phyloP scores from a whole-genome alignment of 108 stramenopile genomes.

The Conticribra guillardii region DNA sequence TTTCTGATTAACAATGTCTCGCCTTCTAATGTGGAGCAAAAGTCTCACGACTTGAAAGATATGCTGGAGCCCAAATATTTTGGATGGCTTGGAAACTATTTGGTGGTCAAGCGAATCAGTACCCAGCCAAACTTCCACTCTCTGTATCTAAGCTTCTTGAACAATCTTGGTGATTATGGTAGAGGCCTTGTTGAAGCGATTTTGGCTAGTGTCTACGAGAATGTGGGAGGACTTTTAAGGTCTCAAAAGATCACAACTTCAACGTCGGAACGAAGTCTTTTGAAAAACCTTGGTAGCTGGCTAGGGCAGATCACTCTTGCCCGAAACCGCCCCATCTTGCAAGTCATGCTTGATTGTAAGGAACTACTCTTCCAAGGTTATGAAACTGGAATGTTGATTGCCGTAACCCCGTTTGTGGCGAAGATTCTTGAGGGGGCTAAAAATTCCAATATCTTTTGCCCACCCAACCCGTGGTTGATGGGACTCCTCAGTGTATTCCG shows the following conservation, averaged over 20 bases:
- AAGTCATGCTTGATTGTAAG: constrained; percentile 97
- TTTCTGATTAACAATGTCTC: constrained; percentile 98
- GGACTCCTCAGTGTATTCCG: constrained; percentile 93
- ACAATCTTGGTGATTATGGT: constrained; percentile 92
- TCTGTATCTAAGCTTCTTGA: constrained; percentile 92
- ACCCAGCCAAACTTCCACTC: constrained; percentile 98
- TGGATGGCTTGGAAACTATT: constrained; percentile 97
- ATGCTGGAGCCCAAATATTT: constrained; percentile 87
- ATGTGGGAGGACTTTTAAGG: constrained; percentile 92
- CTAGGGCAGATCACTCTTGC: constrained; percentile 98
- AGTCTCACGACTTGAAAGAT: constrained; percentile 89
- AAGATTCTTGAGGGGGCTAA: constrained; percentile 98
- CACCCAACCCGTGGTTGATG: constrained; percentile 99
- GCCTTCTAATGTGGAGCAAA: constrained; percentile 89
- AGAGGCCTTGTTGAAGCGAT: constrained; percentile 91
- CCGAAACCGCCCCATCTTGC: constrained; percentile 95
- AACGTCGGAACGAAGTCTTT: constrained; percentile 92
- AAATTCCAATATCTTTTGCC: constrained; percentile 90
- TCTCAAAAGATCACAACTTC: constrained; percentile 96
- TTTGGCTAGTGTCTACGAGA: constrained; percentile 88
- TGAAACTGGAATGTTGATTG: constrained; percentile 97
- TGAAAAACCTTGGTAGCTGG: constrained; percentile 99
- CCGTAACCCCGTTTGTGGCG: constrained; percentile 97
- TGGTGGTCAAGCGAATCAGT: constrained; percentile 98
- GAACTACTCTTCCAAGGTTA: constrained; percentile 97